Base-by-base conservation (phyloP, 192 early-diverging fungal species). In the Dissophora ornata region DNA sequence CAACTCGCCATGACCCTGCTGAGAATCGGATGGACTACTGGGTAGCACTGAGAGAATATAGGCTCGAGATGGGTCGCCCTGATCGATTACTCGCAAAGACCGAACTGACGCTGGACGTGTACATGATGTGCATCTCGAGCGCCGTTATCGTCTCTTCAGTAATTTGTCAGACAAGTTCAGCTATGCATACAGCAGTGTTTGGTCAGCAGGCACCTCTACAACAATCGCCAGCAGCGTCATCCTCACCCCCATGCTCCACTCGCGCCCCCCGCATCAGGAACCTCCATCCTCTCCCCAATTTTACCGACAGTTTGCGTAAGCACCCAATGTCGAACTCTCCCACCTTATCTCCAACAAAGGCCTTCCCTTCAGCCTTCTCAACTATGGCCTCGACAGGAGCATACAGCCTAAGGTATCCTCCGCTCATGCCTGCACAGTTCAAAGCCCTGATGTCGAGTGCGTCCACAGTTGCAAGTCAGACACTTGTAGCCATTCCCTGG, bases 91-190 rank as follows among this genome's bases (percentile, higher is more conserved):
- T 47, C 1, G 29, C 45, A n/a, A 38, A 33, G 4, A 46, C 54
- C 18, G 54, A 57, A 12, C 55, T 75, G 33, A 41, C 55, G 10
- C 28, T 48, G 19, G 50, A 41, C 16, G 59, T 47, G 21, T 75
- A 61, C 24, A 75, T 75, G 71, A 49, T 57, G 45, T 71, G 77
- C 57, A 49, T 70, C 6, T 22, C 77, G 7, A 58, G 61, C 10
- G 59, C 77, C 3, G 65, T 79, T 10, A 22, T 56, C 15, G n/a
- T 53, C 36, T 69, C 77, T 8, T 71, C 67, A 0, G 40, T 57
- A 18, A 19, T 71, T 32, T 65, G 69, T 45, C 61, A 79, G 29
- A 56, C 65, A 1, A 68, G 62, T 7, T 26, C 55, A 8, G 53
- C 61, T 25, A 24, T 71, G 34, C 59, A 57, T 19, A n/a, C 30